A percentile compares a stretch with the other conserved stretches of the same genome.
These are phyloP conservation scores for Otatea glauca DNA, from an alignment of 176 grass and related monocot species.

Conservation along the genomic window DNA sequence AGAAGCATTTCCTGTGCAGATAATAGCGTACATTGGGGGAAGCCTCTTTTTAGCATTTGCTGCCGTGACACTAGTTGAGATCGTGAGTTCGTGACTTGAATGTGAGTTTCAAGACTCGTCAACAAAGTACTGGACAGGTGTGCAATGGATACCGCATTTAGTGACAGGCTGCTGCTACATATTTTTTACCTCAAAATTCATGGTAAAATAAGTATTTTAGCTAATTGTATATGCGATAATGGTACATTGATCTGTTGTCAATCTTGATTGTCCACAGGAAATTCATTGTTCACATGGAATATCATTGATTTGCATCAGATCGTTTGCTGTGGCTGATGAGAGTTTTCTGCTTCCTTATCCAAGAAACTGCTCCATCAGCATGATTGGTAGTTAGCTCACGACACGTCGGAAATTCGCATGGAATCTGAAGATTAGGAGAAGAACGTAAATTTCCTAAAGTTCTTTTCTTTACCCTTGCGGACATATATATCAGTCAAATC, in stretches of 20 bases:
- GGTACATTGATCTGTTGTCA: not conserved
- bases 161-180: not conserved
- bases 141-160: conserved; percentile 1
- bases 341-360: conserved; percentile 35
- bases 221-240: not conserved
- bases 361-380: not conserved
- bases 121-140: conserved; percentile 32
- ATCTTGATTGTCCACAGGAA: conserved; percentile 28
- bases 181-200: not conserved
- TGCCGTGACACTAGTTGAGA: conserved; percentile 78
- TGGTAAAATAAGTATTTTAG: not conserved
- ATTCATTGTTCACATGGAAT: not conserved
- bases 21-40: conserved; percentile 91
- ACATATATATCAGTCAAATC: conserved; percentile 4
- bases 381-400: not conserved
- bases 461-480: not conserved
- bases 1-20: conserved; percentile 53
- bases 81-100: conserved; percentile 53
- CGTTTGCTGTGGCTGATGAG: conserved; percentile 22
- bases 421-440: conserved; percentile 17
- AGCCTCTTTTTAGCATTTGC: conserved; percentile 92
- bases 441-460: conserved; percentile 16
- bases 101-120: conserved; percentile 25
- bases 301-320: conserved; percentile 6
- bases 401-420: not conserved